Evolutionary conservation across 148 eudicot genomes (phyloP).

Genomic region (Dysphania ambrosioides): DNA sequence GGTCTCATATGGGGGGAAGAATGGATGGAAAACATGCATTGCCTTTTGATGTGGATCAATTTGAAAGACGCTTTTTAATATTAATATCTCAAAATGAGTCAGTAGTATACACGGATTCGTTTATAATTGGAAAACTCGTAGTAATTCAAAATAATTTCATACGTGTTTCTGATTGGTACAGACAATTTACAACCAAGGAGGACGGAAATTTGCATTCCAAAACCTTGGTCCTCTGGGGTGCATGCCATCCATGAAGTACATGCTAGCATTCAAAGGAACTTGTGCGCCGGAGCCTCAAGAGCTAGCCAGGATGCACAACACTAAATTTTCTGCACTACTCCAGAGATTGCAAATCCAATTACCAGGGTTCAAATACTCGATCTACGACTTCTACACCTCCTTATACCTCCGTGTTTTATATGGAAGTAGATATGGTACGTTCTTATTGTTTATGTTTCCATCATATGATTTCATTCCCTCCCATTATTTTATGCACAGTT

Average conservation of each 20-base stretch:
- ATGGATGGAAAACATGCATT: no score
- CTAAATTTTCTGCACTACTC: conserved; percentile 11
- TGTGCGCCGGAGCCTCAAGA: conserved; percentile 32
- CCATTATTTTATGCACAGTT: conserved; percentile 5
- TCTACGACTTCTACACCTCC: conserved; percentile 38
- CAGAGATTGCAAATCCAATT: conserved; percentile 28
- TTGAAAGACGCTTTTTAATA: no score
- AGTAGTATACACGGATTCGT: neutral
- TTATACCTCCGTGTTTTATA: conserved; percentile 22
- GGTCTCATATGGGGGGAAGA: no score
- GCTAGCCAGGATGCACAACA: conserved; percentile 37
- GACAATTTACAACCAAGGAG: conserved; percentile 43
- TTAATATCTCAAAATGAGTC: no score
- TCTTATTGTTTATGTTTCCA: no score
- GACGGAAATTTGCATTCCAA: conserved; percentile 52
- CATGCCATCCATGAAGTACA: conserved; percentile 36
- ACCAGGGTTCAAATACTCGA: conserved; percentile 37
- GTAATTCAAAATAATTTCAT: neutral
- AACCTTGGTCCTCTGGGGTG: conserved; percentile 47
- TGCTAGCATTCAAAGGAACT: conserved; percentile 19
- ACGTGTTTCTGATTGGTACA: neutral
- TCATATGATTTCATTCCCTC: neutral
- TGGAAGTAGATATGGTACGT: conserved; percentile 36
- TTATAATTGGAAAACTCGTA: neutral
- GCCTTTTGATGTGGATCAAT: no score